Conservation (phyloP, 768 basidiomycete species). For the Butyriboletus loyo region DNA sequence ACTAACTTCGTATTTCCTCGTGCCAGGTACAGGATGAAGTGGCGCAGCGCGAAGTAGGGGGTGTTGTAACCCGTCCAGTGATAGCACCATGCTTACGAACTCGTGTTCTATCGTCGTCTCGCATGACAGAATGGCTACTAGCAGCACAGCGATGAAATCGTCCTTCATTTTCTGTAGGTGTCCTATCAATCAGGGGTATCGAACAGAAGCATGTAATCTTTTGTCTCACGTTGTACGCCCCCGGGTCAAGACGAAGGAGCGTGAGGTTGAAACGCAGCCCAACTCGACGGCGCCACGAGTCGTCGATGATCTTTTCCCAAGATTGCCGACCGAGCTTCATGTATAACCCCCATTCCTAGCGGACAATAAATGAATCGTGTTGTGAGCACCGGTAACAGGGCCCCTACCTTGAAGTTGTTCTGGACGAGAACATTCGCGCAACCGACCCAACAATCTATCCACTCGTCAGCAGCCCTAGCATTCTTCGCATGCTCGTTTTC, state of each 20-base stretch:
- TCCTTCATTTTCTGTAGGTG: constrained; percentile 42
- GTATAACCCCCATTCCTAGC: constrained; percentile 61
- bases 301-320: constrained; percentile 53
- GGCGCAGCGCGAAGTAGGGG: constrained; percentile 42
- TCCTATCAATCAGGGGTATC: background rate
- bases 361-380: background rate
- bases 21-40: constrained; percentile 18
- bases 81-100: constrained; percentile 54
- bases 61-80: constrained; percentile 55
- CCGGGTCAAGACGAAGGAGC: constrained; percentile 56
- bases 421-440: constrained; percentile 62
- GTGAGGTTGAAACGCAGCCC: constrained; percentile 60
- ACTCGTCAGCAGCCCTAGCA: constrained; percentile 43
- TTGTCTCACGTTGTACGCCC: constrained; percentile 52
- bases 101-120: constrained; percentile 54
- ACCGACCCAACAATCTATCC: constrained; percentile 74
- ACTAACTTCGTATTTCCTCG: constrained; percentile 31
- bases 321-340: constrained; percentile 50
- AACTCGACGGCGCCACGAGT: constrained; percentile 52
- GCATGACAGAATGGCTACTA: constrained; percentile 49
- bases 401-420: constrained; percentile 42
- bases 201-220: background rate
- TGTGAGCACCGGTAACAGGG: background rate
- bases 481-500: constrained; percentile 25
- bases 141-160: constrained; percentile 51